Conservation (phyloP, 2,329 filamentous ascomycete species). For the Pseudogymnoascus verrucosus region DNA sequence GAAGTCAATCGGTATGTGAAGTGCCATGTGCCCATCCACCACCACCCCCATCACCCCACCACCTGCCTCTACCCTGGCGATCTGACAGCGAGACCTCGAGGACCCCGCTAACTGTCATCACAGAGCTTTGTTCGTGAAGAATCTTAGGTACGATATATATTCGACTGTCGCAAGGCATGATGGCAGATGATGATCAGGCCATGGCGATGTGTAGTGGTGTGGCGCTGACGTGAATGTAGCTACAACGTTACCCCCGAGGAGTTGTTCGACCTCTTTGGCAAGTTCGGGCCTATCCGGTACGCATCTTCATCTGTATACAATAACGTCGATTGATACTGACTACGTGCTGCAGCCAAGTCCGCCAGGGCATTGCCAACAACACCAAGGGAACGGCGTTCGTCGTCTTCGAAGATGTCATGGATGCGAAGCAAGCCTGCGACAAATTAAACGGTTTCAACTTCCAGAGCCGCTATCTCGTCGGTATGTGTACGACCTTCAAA, state of each 20-base stretch:
- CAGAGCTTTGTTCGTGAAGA: constrained; percentile 99
- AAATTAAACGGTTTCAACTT: constrained; percentile 99
- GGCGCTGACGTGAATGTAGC: constrained; percentile 42
- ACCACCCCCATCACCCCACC: constrained; percentile 13
- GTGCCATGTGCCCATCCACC: constrained; percentile 18
- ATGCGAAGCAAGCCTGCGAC: constrained; percentile 97
- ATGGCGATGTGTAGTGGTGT: constrained; percentile 55
- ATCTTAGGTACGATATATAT: constrained; percentile 67
- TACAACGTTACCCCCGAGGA: constrained; percentile 98
- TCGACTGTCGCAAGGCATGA: constrained; percentile 34
- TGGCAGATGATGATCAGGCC: constrained; percentile 47
- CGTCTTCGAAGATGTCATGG: constrained; percentile 98
- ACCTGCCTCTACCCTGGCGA: not conserved
- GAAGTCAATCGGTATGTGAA: constrained; percentile 90
- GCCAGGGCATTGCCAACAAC: constrained; percentile 92
- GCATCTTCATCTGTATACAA: constrained; percentile 23
- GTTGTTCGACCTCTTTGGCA: constrained; percentile 97
- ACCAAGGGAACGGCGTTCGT: constrained; percentile 99
- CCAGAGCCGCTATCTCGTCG: constrained; percentile 97
- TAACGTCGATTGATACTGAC: constrained; percentile 20
- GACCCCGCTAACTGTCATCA: constrained; percentile 12
- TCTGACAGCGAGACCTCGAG: not conserved
- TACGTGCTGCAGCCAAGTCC: constrained; percentile 68
- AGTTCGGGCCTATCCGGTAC: constrained; percentile 92
- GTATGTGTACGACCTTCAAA: constrained; percentile 45